Percentiles rank a stretch among this genome's conserved stretches.
These are phyloP conservation scores for Excoecaria agallocha DNA, from an alignment of 345 rosid genomes.

Conservation along the genomic window DNA sequence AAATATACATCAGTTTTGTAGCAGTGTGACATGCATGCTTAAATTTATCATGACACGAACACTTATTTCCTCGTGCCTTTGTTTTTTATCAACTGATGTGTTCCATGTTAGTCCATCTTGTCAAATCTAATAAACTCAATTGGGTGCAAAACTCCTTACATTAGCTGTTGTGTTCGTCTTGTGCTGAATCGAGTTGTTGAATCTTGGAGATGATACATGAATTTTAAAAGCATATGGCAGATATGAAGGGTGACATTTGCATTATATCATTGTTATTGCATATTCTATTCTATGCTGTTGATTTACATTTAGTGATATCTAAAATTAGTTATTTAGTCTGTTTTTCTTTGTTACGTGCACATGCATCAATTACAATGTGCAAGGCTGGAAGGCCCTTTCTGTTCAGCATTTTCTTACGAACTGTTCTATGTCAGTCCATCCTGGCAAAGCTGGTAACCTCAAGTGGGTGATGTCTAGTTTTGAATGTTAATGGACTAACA, in stretches of 20 bases:
- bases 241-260: too few relatives aligned
- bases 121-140: conserved; percentile 46
- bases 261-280: too few relatives aligned
- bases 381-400: too few relatives aligned
- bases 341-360: too few relatives aligned
- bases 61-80: not conserved
- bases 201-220: conserved; percentile 20
- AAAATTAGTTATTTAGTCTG: too few relatives aligned
- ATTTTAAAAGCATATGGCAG: not conserved
- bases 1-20: not conserved
- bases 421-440: conserved; percentile 37
- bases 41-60: not conserved
- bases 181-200: conserved; percentile 15
- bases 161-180: conserved; percentile 22
- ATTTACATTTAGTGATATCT: too few relatives aligned
- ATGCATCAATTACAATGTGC: too few relatives aligned
- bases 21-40: not conserved
- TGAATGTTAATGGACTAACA: conserved; percentile 54
- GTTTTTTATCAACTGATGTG: not conserved
- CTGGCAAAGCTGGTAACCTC: conserved; percentile 55
- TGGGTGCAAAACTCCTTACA: conserved; percentile 20
- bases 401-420: too few relatives aligned
- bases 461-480: conserved; percentile 35
- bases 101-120: conserved; percentile 48
- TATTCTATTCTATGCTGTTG: too few relatives aligned